Evolutionary conservation across 768 basidiomycete species (phyloP), one percentile per base, ranked within the genome.

Genomic region (Cyathus striatus): DNA sequence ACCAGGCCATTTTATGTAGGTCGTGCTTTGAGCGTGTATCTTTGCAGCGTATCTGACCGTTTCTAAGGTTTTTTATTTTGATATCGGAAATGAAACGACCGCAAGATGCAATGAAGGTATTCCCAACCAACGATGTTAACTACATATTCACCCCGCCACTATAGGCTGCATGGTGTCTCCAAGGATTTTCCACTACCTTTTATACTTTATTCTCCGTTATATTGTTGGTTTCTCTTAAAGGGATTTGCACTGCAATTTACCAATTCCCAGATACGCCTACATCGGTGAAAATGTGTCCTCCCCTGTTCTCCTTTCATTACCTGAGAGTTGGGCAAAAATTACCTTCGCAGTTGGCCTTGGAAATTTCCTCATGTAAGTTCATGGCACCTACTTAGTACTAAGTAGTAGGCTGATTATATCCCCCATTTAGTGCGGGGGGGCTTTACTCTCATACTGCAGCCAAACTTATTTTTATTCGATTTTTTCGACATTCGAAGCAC

Each of bases 1-100:
- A n/a, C n/a, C 72, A 74, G 73, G 75, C 1, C 75, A 78, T 50
- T 78, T 79, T 56, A 72, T 76, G 74, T 75, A 52, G 20, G 63
- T 38, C 3, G 17, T n/a, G n/a, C n/a, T n/a, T n/a, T n/a, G n/a
- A n/a, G n/a, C n/a, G n/a, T n/a, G n/a, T n/a, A n/a, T n/a, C n/a
- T n/a, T n/a, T n/a, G n/a, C n/a, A n/a, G n/a, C n/a, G n/a, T 39
- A 40, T 9, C 25, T n/a, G 21, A 25, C 2, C n/a, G 23, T 21
- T 32, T 14, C 16, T 9, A 17, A 76, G 75, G 71, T 78, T 78
- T 52, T 78, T 78, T 49, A 70, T 78, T 30, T 53, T 78, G n/a
- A 76, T 77, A 23, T 78, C 77, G 12, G 77, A 79, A 50, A 78
- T 78, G 78, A 58, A 56, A 17, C 53, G 49, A 21, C 75, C 78